phyloP scores from a whole-genome alignment of 345 rosid genomes.

The sweet orange (Citrus sinensis) region DVS_A1.0 CM039161.1:4477001-4477500 shows the following conservation, averaged over 20 bases:
- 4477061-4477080: not conserved
- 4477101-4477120: not conserved
- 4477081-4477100: not conserved
- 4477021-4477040: conserved; percentile 47
- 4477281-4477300: conserved; percentile 84
- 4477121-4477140: not conserved
- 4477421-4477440: not conserved
- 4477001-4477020: conserved; percentile 61
- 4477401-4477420: not conserved
- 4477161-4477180: not conserved
- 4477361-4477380: not conserved
- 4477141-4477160: not conserved
- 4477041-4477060: not conserved
- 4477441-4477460: not conserved
- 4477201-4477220: conserved; percentile 71
- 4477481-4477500: conserved; percentile 68
- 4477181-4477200: conserved; percentile 3
- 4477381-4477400: not conserved
- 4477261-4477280: conserved; percentile 85
- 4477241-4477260: conserved; percentile 75
- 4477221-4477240: conserved; percentile 81
- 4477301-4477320: not conserved
- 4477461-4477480: conserved; percentile 57
- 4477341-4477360: not conserved
- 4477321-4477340: not conserved